phyloP scores from a whole-genome alignment of 495 filamentous ascomycete genomes.

The Rostrohypoxylon terebratum region DNA sequence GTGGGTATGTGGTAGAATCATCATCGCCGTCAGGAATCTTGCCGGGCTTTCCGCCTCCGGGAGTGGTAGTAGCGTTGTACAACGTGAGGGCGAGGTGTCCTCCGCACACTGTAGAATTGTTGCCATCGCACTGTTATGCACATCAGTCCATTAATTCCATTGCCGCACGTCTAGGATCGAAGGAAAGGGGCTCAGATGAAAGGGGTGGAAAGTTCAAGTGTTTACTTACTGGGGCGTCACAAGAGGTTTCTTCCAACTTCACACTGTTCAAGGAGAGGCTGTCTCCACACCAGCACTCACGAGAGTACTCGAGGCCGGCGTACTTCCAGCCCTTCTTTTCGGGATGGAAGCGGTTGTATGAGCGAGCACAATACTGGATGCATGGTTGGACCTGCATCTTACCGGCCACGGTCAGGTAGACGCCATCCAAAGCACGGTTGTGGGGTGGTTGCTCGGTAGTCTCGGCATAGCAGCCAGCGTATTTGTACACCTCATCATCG shows the following conservation, averaged over 20 bases:
- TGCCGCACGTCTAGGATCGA: not conserved
- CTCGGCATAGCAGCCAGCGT: slow-evolving; percentile 65
- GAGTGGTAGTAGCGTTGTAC: slow-evolving; percentile 15
- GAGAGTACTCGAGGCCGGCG: slow-evolving; percentile 62
- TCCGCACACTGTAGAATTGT: slow-evolving; percentile 57
- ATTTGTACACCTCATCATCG: slow-evolving; percentile 48
- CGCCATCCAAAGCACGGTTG: slow-evolving; percentile 51
- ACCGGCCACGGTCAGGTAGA: slow-evolving; percentile 56
- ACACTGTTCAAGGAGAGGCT: slow-evolving; percentile 48
- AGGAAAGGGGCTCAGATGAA: not conserved
- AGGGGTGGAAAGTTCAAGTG: not conserved
- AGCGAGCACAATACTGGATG: slow-evolving; percentile 54
- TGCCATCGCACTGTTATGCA: slow-evolving; percentile 53
- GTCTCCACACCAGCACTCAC: slow-evolving; percentile 65
- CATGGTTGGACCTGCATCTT: slow-evolving; percentile 46
- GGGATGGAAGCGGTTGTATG: slow-evolving; percentile 10
- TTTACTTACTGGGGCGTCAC: slow-evolving; percentile 50
- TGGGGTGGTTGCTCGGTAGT: slow-evolving; percentile 50
- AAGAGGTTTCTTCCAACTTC: slow-evolving; percentile 51
- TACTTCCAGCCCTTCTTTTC: slow-evolving; percentile 45
- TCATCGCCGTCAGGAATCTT: not conserved
- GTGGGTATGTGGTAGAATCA: too few relatives aligned
- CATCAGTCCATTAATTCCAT: not conserved
- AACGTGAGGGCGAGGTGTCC: slow-evolving; percentile 51
- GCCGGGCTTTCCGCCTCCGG: not conserved